These are phyloP conservation scores for Phalaenopsis equestris DNA, from an alignment of 106 monocot species.

Conservation along the genomic window DNA sequence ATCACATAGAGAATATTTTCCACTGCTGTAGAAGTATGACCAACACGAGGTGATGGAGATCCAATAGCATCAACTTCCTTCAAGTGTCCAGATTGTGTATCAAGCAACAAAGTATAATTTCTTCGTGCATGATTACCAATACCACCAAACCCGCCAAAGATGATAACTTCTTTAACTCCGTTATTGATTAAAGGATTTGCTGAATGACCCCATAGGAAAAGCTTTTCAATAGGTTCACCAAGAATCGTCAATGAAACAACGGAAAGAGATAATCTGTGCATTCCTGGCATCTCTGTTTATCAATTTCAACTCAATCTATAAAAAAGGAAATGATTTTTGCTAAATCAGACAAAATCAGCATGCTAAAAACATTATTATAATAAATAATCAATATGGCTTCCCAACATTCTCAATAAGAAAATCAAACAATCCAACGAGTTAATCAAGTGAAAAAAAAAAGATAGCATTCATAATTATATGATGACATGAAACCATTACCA, in stretches of 20 bases:
- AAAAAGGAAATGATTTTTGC: slow-evolving; percentile 15
- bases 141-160: slow-evolving; percentile 98
- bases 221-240: slow-evolving; percentile 74
- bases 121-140: slow-evolving; percentile 76
- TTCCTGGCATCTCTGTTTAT: slow-evolving; percentile 35
- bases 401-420: neutral
- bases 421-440: neutral
- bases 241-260: slow-evolving; percentile 26
- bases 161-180: slow-evolving; percentile 25
- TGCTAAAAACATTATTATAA: neutral
- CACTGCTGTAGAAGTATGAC: slow-evolving; percentile 63
- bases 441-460: neutral
- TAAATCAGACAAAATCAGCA: slow-evolving; percentile 22
- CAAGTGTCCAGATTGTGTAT: slow-evolving; percentile 45
- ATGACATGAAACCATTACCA: neutral
- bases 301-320: slow-evolving; percentile 45
- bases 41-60: slow-evolving; percentile 66
- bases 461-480: neutral
- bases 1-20: slow-evolving; percentile 53
- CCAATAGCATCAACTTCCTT: slow-evolving; percentile 28
- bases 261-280: slow-evolving; percentile 16
- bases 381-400: neutral
- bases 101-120: slow-evolving; percentile 49
- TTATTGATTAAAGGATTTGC: slow-evolving; percentile 28
- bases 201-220: slow-evolving; percentile 89